Evolutionary conservation across 345 rosid species (phyloP), one percentile per base, ranked within the genome.

Genomic region (Salix udensis): DNA sequence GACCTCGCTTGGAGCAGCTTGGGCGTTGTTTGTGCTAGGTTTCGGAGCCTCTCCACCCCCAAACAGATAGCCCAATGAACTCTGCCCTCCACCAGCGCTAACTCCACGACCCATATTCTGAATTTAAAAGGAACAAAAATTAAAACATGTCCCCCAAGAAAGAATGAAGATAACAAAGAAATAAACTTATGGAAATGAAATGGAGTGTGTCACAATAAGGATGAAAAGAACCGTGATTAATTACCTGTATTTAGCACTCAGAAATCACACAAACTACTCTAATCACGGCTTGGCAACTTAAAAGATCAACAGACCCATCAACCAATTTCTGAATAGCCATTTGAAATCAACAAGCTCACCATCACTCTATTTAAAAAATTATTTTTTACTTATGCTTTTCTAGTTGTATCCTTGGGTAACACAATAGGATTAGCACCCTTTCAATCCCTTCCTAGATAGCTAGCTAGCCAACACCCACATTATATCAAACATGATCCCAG

Each of bases 11-110:
- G 86, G 76, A 67, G 83, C 67, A 71, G 88, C 71, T 65, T 71
- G 85, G 68, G 78, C 79, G 69, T 69, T 81, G 81, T 46, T 82
- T 50, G 76, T 19, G n/a, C 80, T 87, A 40, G 92, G 73, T 76
- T 89, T 89, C 60, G 97, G 96, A 79, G 88, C 90, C 82, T 91
- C 96, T 64, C 89, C 94, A 40, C 64, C 77, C 2, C 97, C 92
- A 74, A 92, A 92, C 61, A 92, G 88, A 78, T 92, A 92, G 36
- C 96, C 96, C 79, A 92, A 74, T 44, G 97, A 92, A 80, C 97
- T 92, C 87, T 89, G 97, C 23, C 96, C 96, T 39, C 97, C 97
- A 67, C 97, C 97, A 48, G 84, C 75, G 73, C 97, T 91, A 65
- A 85, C 88, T 85, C 97, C 97, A 65, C 94, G 96, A 69, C 92